Percentiles rank a stretch among this genome's conserved stretches.
These are phyloP conservation scores for Myriosclerotinia duriaeana DNA, from an alignment of 2,329 filamentous ascomycete genomes.

Conservation along the genomic window DNA sequence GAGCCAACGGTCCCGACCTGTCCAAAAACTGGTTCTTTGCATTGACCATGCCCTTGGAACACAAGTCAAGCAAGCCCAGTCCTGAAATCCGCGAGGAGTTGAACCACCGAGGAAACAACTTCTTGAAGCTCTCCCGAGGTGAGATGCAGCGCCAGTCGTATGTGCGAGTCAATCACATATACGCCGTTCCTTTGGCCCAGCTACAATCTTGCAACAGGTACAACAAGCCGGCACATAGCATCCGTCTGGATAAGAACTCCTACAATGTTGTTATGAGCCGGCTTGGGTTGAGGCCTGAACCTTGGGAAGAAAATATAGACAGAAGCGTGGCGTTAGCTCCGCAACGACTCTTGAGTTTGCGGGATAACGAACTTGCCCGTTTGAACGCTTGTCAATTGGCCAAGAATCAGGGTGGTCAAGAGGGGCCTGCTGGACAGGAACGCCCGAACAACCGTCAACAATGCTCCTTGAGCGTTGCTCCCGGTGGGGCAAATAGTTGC, in stretches of 20 bases:
- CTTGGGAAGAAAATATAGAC: neutral
- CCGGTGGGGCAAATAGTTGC: too few relatives aligned
- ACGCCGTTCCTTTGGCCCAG: slow-evolving; percentile 10
- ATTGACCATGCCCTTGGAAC: too few relatives aligned
- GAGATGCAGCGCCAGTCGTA: slow-evolving; percentile 6
- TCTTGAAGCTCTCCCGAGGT: neutral
- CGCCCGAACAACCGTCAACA: neutral
- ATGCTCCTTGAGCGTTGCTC: neutral
- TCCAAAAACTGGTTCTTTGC: too few relatives aligned
- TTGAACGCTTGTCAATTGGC: neutral
- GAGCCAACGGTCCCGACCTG: too few relatives aligned
- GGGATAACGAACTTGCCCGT: neutral
- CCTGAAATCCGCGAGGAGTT: neutral
- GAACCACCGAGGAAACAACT: neutral
- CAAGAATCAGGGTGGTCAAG: neutral
- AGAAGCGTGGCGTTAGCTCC: neutral
- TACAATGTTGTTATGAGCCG: neutral
- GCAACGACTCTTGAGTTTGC: neutral
- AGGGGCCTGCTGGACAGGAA: neutral
- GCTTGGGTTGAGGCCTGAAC: neutral
- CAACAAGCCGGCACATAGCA: neutral
- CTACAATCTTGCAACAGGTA: neutral
- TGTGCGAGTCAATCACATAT: slow-evolving; percentile 9
- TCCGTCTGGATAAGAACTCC: neutral
- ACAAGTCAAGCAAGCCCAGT: too few relatives aligned